Conservation (phyloP, 2,329 filamentous ascomycete genomes). For the Nemania serpens region DNA sequence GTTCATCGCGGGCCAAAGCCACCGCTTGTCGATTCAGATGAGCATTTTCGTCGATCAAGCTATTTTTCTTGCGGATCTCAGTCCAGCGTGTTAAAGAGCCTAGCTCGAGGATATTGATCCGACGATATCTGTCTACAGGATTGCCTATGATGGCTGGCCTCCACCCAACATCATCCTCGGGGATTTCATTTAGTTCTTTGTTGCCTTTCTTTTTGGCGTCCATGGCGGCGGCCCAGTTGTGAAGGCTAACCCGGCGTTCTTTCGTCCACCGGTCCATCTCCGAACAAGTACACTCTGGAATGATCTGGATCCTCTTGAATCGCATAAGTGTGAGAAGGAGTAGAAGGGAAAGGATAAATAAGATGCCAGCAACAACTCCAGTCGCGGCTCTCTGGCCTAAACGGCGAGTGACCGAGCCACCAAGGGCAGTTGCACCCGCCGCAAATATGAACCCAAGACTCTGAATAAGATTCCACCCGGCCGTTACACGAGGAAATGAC, state of each 20-base stretch:
- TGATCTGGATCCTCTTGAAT: slow-evolving; percentile 69
- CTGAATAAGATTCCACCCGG: slow-evolving; percentile 74
- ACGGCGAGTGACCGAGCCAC: slow-evolving; percentile 67
- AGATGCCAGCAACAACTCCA: slow-evolving; percentile 68
- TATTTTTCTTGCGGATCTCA: slow-evolving; percentile 68
- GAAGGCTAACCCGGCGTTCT: slow-evolving; percentile 54
- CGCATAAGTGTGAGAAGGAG: slow-evolving; percentile 66
- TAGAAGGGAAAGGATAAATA: slow-evolving; percentile 67
- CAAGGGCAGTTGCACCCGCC: slow-evolving; percentile 69
- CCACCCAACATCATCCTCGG: slow-evolving; percentile 64
- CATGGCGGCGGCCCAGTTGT: slow-evolving; percentile 49
- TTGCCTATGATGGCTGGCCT: slow-evolving; percentile 73
- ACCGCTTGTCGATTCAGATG: slow-evolving; percentile 45
- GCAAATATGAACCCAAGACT: slow-evolving; percentile 71
- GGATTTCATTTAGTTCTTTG: slow-evolving; percentile 43
- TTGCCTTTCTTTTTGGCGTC: slow-evolving; percentile 40
- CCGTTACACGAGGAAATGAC: slow-evolving; percentile 73
- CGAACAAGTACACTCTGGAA: slow-evolving; percentile 62
- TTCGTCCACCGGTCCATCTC: slow-evolving; percentile 60
- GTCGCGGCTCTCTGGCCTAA: slow-evolving; percentile 71
- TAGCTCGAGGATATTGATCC: slow-evolving; percentile 73
- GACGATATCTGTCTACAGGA: slow-evolving; percentile 68
- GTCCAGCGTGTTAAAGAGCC: slow-evolving; percentile 72
- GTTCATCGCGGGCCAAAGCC: slow-evolving; percentile 40
- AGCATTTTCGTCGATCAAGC: slow-evolving; percentile 54